These are phyloP conservation scores for Cystobasidium ongulense DNA, from an alignment of 768 basidiomycete species.

Conservation along the genomic window DNA sequence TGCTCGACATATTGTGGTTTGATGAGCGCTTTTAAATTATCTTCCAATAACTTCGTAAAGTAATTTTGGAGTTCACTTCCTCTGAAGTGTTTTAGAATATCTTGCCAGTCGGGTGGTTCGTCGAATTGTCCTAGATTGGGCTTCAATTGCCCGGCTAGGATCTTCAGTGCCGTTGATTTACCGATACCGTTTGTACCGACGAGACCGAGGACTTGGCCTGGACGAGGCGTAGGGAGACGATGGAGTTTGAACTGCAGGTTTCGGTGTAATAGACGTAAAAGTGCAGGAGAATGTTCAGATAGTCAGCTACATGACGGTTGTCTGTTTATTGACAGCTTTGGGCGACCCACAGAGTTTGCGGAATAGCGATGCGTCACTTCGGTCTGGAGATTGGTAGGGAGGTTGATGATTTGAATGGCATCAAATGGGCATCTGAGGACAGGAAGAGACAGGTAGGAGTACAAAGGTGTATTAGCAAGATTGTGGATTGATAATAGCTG, in stretches of 20 bases:
- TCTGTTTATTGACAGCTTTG: background rate
- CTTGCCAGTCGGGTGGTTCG: conserved; percentile 97
- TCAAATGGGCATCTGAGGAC: conserved; percentile 85
- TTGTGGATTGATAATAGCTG: background rate
- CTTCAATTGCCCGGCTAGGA: conserved; percentile 92
- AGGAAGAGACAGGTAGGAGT: background rate
- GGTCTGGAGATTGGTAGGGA: conserved; percentile 91
- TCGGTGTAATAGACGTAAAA: background rate
- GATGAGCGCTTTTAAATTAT: conserved; percentile 95
- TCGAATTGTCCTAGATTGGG: conserved; percentile 96
- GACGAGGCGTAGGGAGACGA: conserved; percentile 89
- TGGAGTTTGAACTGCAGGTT: conserved; percentile 76
- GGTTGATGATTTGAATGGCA: conserved; percentile 96
- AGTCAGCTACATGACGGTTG: too few relatives aligned
- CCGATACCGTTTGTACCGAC: conserved; percentile 99
- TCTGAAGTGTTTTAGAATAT: conserved; percentile 95
- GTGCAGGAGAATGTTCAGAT: background rate
- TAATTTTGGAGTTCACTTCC: conserved; percentile 99
- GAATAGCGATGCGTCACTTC: conserved; percentile 97
- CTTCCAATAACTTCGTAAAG: conserved; percentile 97
- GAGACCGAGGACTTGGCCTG: conserved; percentile 95
- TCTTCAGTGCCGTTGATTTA: conserved; percentile 94
- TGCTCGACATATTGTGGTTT: conserved; percentile 99
- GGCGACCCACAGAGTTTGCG: conserved; percentile 59
- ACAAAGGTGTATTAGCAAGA: too few relatives aligned